These are phyloP conservation scores for Erysimum pusillum DNA, from an alignment of 441 rosid species.

Conservation along the genomic window DNA sequence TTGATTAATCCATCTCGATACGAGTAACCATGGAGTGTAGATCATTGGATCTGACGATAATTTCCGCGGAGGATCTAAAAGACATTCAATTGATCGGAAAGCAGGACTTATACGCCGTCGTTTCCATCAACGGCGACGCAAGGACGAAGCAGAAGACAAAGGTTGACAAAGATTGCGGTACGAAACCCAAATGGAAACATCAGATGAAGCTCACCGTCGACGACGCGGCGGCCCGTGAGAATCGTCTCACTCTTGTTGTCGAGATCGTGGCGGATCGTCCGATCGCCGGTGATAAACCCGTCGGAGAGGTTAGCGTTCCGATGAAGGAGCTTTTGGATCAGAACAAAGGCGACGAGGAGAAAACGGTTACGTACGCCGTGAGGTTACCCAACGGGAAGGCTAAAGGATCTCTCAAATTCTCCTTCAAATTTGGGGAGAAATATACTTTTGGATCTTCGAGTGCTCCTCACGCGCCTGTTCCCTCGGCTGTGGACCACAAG, in stretches of 20 bases:
- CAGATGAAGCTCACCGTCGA: slow-evolving; percentile 59
- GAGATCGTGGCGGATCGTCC: slow-evolving; percentile 63
- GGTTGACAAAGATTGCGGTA: slow-evolving; percentile 64
- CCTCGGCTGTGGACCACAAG: slow-evolving; percentile 2
- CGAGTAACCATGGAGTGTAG: slow-evolving; percentile 62
- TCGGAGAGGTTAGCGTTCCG: slow-evolving; percentile 68
- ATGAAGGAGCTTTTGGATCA: slow-evolving; percentile 66
- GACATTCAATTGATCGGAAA: slow-evolving; percentile 65
- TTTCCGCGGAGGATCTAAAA: slow-evolving; percentile 63
- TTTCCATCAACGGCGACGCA: slow-evolving; percentile 58
- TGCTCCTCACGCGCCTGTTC: slow-evolving; percentile 41
- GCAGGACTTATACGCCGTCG: slow-evolving; percentile 73
- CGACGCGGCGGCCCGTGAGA: slow-evolving; percentile 58
- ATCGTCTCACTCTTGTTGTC: slow-evolving; percentile 53
- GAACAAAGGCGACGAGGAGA: slow-evolving; percentile 39
- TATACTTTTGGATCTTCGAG: slow-evolving; percentile 39
- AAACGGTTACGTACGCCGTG: slow-evolving; percentile 56
- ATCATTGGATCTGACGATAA: slow-evolving; percentile 60
- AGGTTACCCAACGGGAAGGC: slow-evolving; percentile 60
- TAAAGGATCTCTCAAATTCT: slow-evolving; percentile 63
- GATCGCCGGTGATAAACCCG: slow-evolving; percentile 61
- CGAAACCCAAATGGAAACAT: slow-evolving; percentile 67
- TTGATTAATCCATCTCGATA: not conserved
- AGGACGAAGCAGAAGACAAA: slow-evolving; percentile 57
- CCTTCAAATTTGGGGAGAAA: slow-evolving; percentile 65